These are phyloP conservation scores for Yamadazyma philogaea DNA, from an alignment of 805 yeast genomes.

Conservation along the genomic window DNA sequence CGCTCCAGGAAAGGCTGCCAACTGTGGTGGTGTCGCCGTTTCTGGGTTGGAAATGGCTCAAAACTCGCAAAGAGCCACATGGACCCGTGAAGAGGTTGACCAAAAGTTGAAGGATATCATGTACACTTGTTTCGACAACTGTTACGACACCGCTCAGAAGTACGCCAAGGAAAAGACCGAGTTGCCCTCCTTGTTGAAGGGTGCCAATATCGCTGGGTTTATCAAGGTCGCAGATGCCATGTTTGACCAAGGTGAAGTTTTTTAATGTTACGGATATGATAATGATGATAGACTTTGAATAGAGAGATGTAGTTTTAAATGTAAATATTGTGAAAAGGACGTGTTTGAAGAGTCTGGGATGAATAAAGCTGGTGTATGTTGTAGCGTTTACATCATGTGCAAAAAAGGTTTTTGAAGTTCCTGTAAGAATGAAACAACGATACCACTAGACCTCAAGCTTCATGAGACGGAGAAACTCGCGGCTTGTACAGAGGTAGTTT, in stretches of 20 bases:
- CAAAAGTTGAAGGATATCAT: conserved; percentile 85
- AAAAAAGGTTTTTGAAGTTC: no score
- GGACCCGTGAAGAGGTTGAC: conserved; percentile 95
- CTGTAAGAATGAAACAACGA: no score
- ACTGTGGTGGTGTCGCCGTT: conserved; percentile 99
- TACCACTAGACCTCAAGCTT: no score
- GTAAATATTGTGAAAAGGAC: background rate
- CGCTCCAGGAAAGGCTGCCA: conserved; percentile 99
- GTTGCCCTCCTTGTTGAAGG: conserved; percentile 93
- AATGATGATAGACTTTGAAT: conserved; percentile 4
- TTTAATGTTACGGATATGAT: conserved; percentile 20
- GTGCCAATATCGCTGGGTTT: conserved; percentile 99
- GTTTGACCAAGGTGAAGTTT: conserved; percentile 93
- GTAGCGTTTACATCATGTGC: no score
- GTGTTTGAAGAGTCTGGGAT: no score
- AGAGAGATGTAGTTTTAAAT: background rate
- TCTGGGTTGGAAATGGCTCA: conserved; percentile 99
- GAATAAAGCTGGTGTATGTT: no score
- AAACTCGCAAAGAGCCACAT: conserved; percentile 88
- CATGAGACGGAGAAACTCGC: no score
- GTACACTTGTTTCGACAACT: conserved; percentile 89
- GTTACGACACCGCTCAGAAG: conserved; percentile 80
- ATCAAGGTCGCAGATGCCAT: conserved; percentile 97
- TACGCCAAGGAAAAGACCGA: conserved; percentile 69
- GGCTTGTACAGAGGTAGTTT: no score